Evolutionary conservation across 208 protist species (phyloP).

Genomic region (Porcisia hertigi): DNA sequence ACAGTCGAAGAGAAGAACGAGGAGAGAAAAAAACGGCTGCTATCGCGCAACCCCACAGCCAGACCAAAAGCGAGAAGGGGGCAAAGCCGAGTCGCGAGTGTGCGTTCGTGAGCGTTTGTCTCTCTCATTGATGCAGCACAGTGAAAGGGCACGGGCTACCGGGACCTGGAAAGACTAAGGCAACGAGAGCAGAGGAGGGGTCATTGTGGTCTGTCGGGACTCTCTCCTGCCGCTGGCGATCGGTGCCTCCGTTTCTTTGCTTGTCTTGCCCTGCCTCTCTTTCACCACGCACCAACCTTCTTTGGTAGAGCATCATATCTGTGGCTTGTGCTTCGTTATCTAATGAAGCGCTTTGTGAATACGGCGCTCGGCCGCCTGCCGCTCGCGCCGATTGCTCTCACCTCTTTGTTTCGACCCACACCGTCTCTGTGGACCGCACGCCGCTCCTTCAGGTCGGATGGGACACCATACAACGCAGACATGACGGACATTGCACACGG

Average conservation of each 20-base stretch:
- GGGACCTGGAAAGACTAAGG: background rate
- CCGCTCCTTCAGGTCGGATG: slow-evolving; percentile 69
- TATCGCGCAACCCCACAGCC: background rate
- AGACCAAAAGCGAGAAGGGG: background rate
- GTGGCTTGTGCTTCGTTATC: background rate
- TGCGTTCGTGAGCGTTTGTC: background rate
- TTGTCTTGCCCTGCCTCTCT: background rate
- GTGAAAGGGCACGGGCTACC: background rate
- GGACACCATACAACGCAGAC: slow-evolving; percentile 72
- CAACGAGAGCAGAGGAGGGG: background rate
- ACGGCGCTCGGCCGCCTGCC: slow-evolving; percentile 8
- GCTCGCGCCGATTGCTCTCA: background rate
- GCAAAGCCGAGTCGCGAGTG: background rate
- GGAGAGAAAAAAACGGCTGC: background rate
- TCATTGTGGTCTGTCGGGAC: no score
- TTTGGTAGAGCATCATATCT: background rate
- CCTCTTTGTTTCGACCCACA: background rate
- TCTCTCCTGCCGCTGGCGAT: no score
- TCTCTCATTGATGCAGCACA: background rate
- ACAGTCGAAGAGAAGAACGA: background rate
- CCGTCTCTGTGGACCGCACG: slow-evolving; percentile 24
- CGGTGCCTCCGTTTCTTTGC: no score
- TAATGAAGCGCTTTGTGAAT: slow-evolving; percentile 22
- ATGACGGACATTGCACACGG: slow-evolving; percentile 61
- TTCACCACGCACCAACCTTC: background rate